Evolutionary conservation across 176 grass and related monocot genomes (phyloP), one percentile per base, ranked within the genome.

Genomic region (Canna indica): DNA sequence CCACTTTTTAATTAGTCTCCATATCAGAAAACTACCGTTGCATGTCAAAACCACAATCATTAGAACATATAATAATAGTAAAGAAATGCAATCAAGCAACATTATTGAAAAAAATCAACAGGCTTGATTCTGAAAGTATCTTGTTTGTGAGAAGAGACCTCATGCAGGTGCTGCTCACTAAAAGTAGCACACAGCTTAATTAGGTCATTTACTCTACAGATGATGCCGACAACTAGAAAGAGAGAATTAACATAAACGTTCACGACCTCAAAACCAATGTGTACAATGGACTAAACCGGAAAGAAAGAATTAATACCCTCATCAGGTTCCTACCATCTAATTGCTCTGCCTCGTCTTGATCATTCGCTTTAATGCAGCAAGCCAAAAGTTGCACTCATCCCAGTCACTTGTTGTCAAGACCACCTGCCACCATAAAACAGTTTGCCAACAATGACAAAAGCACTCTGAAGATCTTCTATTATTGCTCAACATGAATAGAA

Each of bases 331-430:
- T 61, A 97, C 74, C 77, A 80, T 84, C 86, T 84, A 64, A 99
- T n/a, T 81, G 67, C 69, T 88, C 66, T 91, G 86, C 75, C 85
- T 90, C 13, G 86, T 79, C 75, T 94, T 99, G 62, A 99, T 99
- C 90, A 99, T 86, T 1, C 95, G 90, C 82, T 94, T 99, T 81
- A 99, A 69, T 71, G 90, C 84, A 50, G 86, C 80, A 77, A 99
- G 90, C 95, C 95, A 99, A 60, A 88, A 82, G 78, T 93, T 88
- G 72, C 95, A 99, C 90, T 99, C 90, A 32, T 99, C 86, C 95
- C 95, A 99, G 48, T 99, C 90, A 62, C 95, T 99, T 17, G 86
- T 99, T n/a, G 95, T 94, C 70, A 99, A 73, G 8, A 83, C 69
- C 56, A 94, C 85, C 95, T 99, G 79, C 13, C 27, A 48, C 12